Evolutionary conservation across 176 grass and related monocot genomes (phyloP).

Genomic region (Pontederia paniculata): DNA sequence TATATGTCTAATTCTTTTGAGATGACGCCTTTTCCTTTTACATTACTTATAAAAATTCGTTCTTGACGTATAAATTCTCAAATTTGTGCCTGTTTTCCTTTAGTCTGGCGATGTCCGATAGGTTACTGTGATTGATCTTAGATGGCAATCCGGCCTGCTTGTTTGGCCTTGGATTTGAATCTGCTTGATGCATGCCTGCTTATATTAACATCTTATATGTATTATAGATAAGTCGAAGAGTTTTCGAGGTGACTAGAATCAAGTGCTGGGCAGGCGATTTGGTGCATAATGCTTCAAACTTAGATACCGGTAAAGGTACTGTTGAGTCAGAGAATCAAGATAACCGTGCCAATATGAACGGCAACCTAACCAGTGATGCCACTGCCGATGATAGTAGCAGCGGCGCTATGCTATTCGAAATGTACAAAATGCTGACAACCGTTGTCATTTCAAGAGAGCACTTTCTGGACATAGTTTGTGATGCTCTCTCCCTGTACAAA

Average conservation of each 20-base stretch:
- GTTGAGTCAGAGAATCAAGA: background rate
- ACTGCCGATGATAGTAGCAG: background rate
- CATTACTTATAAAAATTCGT: too few species aligned
- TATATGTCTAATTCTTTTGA: too few species aligned
- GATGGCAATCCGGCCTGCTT: too few species aligned
- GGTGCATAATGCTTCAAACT: conserved; percentile 17
- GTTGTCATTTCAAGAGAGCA: conserved; percentile 52
- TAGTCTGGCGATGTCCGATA: too few species aligned
- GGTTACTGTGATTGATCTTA: too few species aligned
- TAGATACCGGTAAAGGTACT: conserved; percentile 2
- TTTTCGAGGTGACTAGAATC: conserved; percentile 62
- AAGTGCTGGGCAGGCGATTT: conserved; percentile 24
- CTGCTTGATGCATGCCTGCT: background rate
- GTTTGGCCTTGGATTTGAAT: too few species aligned
- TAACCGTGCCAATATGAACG: background rate
- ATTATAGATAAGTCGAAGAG: conserved; percentile 84
- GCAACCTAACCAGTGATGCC: too few species aligned
- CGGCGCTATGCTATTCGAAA: conserved; percentile 44
- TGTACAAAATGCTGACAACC: conserved; percentile 83
- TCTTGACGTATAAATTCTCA: too few species aligned
- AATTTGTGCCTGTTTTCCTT: too few species aligned
- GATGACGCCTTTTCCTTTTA: too few species aligned
- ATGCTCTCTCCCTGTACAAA: conserved; percentile 65
- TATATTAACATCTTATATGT: background rate
- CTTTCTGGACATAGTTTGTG: conserved; percentile 60